These are phyloP conservation scores for Solanum sitiens DNA, from an alignment of 257 asterid genomes.

Conservation along the genomic window DNA sequence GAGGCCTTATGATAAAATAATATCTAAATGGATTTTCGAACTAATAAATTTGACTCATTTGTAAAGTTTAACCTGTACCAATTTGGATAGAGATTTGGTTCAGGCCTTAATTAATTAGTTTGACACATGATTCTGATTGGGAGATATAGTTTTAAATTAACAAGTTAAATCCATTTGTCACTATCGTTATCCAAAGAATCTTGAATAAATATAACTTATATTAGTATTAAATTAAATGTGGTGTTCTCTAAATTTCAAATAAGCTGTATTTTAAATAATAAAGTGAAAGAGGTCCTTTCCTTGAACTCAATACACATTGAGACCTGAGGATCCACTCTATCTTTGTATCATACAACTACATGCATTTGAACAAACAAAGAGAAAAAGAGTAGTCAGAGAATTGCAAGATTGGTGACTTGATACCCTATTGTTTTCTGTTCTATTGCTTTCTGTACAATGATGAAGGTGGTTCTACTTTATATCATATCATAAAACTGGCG, in stretches of 20 bases:
- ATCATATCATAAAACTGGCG: background rate
- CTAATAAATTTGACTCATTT: background rate
- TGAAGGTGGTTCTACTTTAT: background rate
- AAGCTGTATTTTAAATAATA: background rate
- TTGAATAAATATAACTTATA: background rate
- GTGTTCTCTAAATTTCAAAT: background rate
- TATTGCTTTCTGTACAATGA: background rate
- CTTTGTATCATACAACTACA: background rate
- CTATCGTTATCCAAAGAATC: background rate
- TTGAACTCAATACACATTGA: background rate
- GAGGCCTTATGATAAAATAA: background rate
- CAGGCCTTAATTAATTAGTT: background rate
- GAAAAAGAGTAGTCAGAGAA: background rate
- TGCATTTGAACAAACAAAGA: background rate
- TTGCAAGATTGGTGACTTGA: background rate
- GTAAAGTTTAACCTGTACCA: background rate
- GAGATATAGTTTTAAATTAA: background rate
- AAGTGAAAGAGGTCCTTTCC: background rate
- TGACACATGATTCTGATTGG: background rate
- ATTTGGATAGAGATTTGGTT: background rate
- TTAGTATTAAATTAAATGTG: background rate
- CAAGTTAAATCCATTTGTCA: background rate
- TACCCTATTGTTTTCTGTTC: background rate
- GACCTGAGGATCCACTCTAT: background rate
- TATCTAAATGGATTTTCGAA: background rate